A percentile compares a stretch with the other conserved stretches of the same genome.
Conservation (phyloP, 306 rosid genomes). For the Rosa rugosa region DNA sequence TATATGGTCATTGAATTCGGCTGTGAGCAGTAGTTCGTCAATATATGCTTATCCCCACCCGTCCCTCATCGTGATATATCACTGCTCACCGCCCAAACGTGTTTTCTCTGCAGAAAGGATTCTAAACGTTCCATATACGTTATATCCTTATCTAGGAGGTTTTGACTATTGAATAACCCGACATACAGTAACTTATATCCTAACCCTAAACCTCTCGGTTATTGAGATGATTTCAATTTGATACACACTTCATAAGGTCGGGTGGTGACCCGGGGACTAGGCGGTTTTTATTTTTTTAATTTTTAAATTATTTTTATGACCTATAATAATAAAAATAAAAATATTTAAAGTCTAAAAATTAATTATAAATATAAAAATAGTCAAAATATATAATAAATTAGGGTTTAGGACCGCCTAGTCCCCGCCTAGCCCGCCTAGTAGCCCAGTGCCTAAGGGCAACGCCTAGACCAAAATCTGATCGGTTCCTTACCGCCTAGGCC, state of each 20-base stretch:
- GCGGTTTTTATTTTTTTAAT: too few relatives aligned
- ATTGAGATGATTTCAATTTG: background rate
- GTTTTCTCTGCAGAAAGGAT: background rate
- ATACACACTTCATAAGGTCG: background rate
- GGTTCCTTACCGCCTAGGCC: too few relatives aligned
- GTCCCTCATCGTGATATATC: background rate
- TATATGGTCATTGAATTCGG: slow-evolving; percentile 12
- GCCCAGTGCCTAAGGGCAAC: too few relatives aligned
- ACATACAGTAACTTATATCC: background rate
- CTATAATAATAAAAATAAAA: too few relatives aligned
- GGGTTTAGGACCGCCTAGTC: too few relatives aligned
- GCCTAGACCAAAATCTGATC: too few relatives aligned
- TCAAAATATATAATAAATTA: too few relatives aligned
- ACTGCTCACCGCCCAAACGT: background rate
- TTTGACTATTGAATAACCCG: background rate
- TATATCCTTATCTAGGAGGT: background rate
- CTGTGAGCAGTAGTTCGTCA: background rate
- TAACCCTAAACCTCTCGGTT: background rate
- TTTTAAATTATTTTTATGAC: too few relatives aligned
- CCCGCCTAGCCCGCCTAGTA: too few relatives aligned
- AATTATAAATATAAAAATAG: too few relatives aligned
- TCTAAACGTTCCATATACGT: background rate
- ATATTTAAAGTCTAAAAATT: too few relatives aligned
- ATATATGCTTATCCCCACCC: background rate
- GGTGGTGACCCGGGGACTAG: too few relatives aligned